Evolutionary conservation across 768 basidiomycete species (phyloP).

Genomic region (Suillus discolor): DNA sequence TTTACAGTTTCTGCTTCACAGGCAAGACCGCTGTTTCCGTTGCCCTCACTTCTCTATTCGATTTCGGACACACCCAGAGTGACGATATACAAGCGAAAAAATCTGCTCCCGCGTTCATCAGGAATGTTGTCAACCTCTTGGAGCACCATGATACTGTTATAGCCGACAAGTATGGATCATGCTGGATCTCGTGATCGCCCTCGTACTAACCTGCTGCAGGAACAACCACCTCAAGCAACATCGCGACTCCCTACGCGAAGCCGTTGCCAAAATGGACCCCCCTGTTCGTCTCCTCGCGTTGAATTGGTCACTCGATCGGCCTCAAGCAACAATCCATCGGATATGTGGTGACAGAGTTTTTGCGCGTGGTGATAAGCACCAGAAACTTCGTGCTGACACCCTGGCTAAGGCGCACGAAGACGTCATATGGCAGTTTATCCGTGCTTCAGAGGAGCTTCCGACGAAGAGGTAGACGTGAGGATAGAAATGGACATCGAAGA

Average conservation of each 20-base stretch:
- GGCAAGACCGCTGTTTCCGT: constrained; percentile 89
- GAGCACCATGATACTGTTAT: constrained; percentile 75
- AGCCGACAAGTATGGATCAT: constrained; percentile 77
- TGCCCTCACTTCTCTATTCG: constrained; percentile 78
- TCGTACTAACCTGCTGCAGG: constrained; percentile 36
- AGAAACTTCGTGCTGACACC: constrained; percentile 68
- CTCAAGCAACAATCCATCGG: constrained; percentile 52
- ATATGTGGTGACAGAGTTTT: constrained; percentile 78
- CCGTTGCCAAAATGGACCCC: constrained; percentile 43
- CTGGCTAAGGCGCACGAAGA: constrained; percentile 65
- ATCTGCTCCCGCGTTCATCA: constrained; percentile 66
- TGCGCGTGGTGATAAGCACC: constrained; percentile 81
- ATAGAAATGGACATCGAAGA: constrained; percentile 70
- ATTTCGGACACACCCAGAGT: constrained; percentile 90
- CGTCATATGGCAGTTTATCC: constrained; percentile 82
- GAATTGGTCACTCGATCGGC: neutral
- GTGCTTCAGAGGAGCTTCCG: constrained; percentile 60
- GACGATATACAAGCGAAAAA: constrained; percentile 87
- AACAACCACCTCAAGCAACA: constrained; percentile 91
- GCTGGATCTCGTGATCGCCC: neutral
- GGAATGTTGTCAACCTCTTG: constrained; percentile 32
- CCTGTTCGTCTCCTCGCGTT: constrained; percentile 20
- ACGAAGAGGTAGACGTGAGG: constrained; percentile 63
- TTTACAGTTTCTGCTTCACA: constrained; percentile 27
- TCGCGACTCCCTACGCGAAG: constrained; percentile 67